Evolutionary conservation across 257 asterid genomes (phyloP), one percentile per base, ranked within the genome.

Genomic region (Gardenia jasminoides): DNA sequence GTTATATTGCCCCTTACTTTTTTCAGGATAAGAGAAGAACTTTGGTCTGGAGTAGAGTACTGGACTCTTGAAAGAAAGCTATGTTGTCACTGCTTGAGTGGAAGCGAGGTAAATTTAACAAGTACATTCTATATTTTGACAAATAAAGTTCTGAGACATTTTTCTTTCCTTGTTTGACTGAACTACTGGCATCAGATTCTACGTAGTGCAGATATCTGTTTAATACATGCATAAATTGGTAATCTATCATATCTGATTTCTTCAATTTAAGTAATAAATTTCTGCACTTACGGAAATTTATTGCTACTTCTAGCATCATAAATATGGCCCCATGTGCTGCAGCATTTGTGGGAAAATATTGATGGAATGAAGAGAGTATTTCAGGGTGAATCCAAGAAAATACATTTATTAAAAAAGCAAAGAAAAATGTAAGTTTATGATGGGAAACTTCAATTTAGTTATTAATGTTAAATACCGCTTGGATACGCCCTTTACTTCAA

Each of bases 41-140:
- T 93, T 70, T 87, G 99, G 99, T 56, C 62, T 56, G 62, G 26
- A 79, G 90, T 79, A 82, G 94, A 95, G 79, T 96, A 96, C 83
- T 96, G 98, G 98, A 86, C 88, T 76, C 88, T 96, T 70, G 99
- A 96, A 86, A 93, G 98, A 85, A 93, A 90, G 85, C 88, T 96
- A 46, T 96, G 98, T 52, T 59, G 73, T 91, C 84, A 93, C 54
- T 80, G 87, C 59, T 83, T 71, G 78, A 86, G 86, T 79, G 88
- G 89, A 84, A 64, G 86, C 68, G 87, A 92, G 91, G 98, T 91
- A 44, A 16, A 44, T 28, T 75, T 41, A 16, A 41, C 28, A 4
- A 56, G 64, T 56, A 68, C 64, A 19, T 50, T 61, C 64, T 20
- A 10, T 56, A 20, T 56, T 56, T 12, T 56, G 10, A 56, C 26